A percentile compares a stretch with the other conserved stretches of the same genome.
Evolutionary conservation across 2,329 filamentous ascomycete genomes (phyloP).

Genomic region (Reticulascus tulasneorum): DNA sequence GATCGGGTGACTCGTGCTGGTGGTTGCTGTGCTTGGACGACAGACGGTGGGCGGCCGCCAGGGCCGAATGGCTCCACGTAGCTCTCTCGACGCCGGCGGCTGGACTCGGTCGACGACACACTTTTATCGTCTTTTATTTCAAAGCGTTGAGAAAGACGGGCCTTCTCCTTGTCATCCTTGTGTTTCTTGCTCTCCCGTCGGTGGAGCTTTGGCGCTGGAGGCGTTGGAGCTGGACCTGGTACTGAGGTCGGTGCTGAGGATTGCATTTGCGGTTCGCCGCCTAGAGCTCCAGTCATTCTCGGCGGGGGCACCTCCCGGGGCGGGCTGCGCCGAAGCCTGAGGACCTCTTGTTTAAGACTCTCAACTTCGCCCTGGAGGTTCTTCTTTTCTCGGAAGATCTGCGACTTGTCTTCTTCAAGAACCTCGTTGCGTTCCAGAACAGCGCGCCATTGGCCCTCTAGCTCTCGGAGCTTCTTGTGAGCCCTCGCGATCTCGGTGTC

Average conservation of each 20-base stretch:
- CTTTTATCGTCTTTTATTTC: constrained; percentile 25
- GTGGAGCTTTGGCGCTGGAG: constrained; percentile 21
- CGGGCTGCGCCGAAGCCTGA: constrained; percentile 6
- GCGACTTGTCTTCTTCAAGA: constrained; percentile 32
- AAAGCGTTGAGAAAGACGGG: constrained; percentile 33
- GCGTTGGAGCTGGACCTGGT: too few relatives aligned
- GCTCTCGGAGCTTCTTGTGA: constrained; percentile 5
- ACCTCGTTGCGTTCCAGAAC: constrained; percentile 16
- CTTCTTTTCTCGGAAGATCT: constrained; percentile 18
- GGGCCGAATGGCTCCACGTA: constrained; percentile 16
- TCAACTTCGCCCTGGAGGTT: constrained; percentile 23
- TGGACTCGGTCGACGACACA: constrained; percentile 13
- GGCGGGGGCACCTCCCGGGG: constrained; percentile 7
- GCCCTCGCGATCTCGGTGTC: constrained; percentile 13
- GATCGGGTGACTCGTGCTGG: background rate
- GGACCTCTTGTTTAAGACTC: constrained; percentile 7
- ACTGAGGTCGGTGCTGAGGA: too few relatives aligned
- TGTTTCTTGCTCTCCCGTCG: constrained; percentile 25
- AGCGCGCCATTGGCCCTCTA: constrained; percentile 21
- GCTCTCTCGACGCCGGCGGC: constrained; percentile 22
- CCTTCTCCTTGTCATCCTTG: constrained; percentile 29
- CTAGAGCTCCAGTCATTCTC: too few relatives aligned
- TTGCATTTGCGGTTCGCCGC: too few relatives aligned
- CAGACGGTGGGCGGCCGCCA: background rate
- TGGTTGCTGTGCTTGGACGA: constrained; percentile 2